Percentiles rank a stretch among this genome's conserved stretches.
Evolutionary conservation across 108 stramenopile genomes (phyloP).

Genomic region (Nitzschia palea): DNA sequence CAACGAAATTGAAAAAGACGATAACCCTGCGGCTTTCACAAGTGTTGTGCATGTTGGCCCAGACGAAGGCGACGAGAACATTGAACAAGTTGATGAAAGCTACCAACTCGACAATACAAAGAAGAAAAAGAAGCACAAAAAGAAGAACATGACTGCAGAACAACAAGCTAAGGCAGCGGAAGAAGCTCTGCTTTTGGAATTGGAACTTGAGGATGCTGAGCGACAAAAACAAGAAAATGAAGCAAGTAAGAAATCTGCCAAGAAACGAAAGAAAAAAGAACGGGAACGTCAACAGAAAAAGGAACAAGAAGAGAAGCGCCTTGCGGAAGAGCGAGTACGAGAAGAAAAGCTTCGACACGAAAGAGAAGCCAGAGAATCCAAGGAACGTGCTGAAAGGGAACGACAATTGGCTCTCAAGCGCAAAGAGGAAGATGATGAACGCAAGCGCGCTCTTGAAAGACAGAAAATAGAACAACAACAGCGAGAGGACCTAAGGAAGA

Average conservation of each 20-base stretch:
- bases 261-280: slow-evolving; percentile 89
- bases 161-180: slow-evolving; percentile 81
- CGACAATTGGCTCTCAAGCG: slow-evolving; percentile 14
- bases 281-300: slow-evolving; percentile 77
- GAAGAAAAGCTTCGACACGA: slow-evolving; percentile 49
- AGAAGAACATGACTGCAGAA: slow-evolving; percentile 72
- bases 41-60: too few species aligned
- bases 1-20: neutral
- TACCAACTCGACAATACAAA: neutral
- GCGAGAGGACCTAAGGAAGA: slow-evolving; percentile 20
- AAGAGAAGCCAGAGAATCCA: slow-evolving; percentile 46
- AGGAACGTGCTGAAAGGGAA: slow-evolving; percentile 47
- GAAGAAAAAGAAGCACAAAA: slow-evolving; percentile 59
- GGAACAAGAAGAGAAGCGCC: slow-evolving; percentile 66
- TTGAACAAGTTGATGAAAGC: neutral
- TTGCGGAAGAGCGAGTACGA: slow-evolving; percentile 55
- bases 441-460: slow-evolving; percentile 28
- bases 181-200: slow-evolving; percentile 78
- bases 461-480: slow-evolving; percentile 30
- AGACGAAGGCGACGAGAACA: slow-evolving; percentile 47
- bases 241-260: slow-evolving; percentile 73
- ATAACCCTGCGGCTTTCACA: too few species aligned
- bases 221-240: slow-evolving; percentile 68
- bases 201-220: slow-evolving; percentile 74
- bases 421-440: slow-evolving; percentile 48